Evolutionary conservation across 768 basidiomycete species (phyloP), one percentile per base, ranked within the genome.

Genomic region (Leccinum boreale): DNA sequence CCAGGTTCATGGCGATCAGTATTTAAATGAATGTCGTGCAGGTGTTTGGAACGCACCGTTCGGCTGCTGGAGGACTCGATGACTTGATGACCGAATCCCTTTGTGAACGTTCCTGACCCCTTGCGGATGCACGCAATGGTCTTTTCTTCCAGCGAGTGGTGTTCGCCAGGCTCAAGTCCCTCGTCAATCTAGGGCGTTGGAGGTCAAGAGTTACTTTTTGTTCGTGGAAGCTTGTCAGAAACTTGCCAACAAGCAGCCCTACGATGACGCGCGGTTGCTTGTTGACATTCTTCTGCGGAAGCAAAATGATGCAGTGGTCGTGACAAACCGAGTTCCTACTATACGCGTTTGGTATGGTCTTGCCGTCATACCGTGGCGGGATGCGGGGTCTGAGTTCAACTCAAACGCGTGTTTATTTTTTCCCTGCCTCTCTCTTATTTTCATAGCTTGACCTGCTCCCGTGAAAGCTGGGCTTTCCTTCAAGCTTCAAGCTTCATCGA

Each of bases 281-380:
- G 53, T 55, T n/a, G 52, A 51, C n/a, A 33, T 12, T 42, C 36
- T 55, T 50, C 45, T 35, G 53, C 59, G 63, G 61, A 58, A 62
- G 57, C 60, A 68, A 35, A 51, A 50, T 53, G 36, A 44, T 58
- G 44, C 56, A 29, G 49, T 69, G 46, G 60, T 21, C 23, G 58
- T 62, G 50, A n/a, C 56, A 58, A 56, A 58, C 53, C 56, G 56
- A 64, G 59, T 55, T 61, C 59, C 52, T 54, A 48, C 52, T 54
- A 45, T 52, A 52, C 65, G 62, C 58, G 55, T 69, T 67, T 67
- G 64, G 64, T 61, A 58, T 56, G 59, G 57, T 68, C 61, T 62
- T 67, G 67, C 67, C 65, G 67, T 67, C 58, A 67, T 23, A 49
- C 67, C 67, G 56, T 67, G 67, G 33, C 60, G 57, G 64, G 58